These are phyloP conservation scores for Fistulifera pelliculosa DNA, from an alignment of 108 stramenopile genomes.

Conservation along the genomic window DNA sequence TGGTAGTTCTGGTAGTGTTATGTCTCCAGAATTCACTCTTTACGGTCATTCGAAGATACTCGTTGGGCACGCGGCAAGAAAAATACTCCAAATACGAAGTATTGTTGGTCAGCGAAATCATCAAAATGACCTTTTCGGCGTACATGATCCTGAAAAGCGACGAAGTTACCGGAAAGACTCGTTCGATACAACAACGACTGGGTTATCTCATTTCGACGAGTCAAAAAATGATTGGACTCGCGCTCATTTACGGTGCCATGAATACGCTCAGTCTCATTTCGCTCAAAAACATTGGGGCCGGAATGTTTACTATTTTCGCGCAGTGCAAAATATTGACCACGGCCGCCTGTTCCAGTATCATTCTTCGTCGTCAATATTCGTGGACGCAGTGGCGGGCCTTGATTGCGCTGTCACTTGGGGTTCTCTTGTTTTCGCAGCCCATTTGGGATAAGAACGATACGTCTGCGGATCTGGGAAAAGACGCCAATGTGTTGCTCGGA, in stretches of 20 bases:
- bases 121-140: conserved; percentile 68
- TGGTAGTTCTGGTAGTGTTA: conserved; percentile 57
- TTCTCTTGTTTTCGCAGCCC: conserved; percentile 80
- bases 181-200: conserved; percentile 22
- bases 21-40: conserved; percentile 82
- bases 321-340: conserved; percentile 93
- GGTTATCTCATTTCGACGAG: conserved; percentile 56
- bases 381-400: conserved; percentile 87
- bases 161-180: background rate
- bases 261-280: conserved; percentile 87
- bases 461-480: conserved; percentile 5
- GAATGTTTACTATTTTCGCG: conserved; percentile 82
- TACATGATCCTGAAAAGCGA: conserved; percentile 27
- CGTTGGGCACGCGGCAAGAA: conserved; percentile 71
- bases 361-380: conserved; percentile 68
- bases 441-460: conserved; percentile 44
- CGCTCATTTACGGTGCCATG: conserved; percentile 86
- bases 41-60: conserved; percentile 82
- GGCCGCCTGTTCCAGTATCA: conserved; percentile 74
- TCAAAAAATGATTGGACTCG: conserved; percentile 78
- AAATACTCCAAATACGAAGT: conserved; percentile 84
- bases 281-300: conserved; percentile 83
- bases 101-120: conserved; percentile 63
- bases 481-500: conserved; percentile 56
- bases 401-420: conserved; percentile 78